Evolutionary conservation across 1,284 basidiomycete species (phyloP), one percentile per base, ranked within the genome.

Genomic region (Naganishia liquefaciens): DNA sequence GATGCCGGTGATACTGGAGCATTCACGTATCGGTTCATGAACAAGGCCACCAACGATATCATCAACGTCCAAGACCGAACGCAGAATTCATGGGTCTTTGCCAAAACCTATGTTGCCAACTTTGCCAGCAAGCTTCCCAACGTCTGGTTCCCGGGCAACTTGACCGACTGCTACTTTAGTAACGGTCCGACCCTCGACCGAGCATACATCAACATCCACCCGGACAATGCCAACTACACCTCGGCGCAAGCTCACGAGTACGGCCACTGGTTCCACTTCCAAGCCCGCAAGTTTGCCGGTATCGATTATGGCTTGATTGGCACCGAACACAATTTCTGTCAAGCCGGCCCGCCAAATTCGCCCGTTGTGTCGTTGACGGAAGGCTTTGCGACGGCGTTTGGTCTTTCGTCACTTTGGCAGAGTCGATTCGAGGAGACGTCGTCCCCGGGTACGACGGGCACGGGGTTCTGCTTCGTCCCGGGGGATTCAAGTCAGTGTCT

Each of bases 11-110:
- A 19, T 3, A 37, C 42, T 5, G n/a, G 11, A 5, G 19, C 9
- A n/a, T 27, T 54, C 19, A 25, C 7, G n/a, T 63, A 63, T 25
- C 62, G 62, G 33, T 63, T 54, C 51, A 54, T 63, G 50, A 63
- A 63, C 62, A 63, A 63, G 62, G 62, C 43, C 6, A 63, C 39
- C 21, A 63, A 53, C 62, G 62, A 63, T 44, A 54, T 63, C 39
- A 17, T 63, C 51, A 63, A 47, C 40, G 62, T 63, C 11, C 62
- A 63, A 37, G 62, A 63, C 40, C 62, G 62, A 9, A 63, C 33
- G 50, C 25, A 39, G 13, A 63, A 43, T 15, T 63, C 62, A 5
- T 63, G 62, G 51, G 25, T 54, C 5, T 63, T 52, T 40, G 52
- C 62, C 21, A 63, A 63, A 19, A 54, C 62, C 25, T 33, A 54